phyloP scores from a whole-genome alignment of 371 early-diverging fungal genomes.

The Rhizopus sp. region DNA sequence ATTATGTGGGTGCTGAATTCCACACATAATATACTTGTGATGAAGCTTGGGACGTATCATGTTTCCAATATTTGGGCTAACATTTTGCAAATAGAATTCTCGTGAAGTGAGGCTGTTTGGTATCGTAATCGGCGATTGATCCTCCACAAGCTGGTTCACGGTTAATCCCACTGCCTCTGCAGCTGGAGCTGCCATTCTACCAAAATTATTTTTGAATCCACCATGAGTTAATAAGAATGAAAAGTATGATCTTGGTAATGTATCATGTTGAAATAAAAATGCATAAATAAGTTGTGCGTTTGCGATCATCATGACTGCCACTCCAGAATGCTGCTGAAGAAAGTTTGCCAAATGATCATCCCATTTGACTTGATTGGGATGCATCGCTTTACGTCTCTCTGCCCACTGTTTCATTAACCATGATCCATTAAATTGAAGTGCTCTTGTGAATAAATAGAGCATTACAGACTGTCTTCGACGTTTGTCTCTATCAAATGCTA shows the following conservation, averaged over 20 bases:
- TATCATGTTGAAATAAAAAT: conserved; percentile 62
- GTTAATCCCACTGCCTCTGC: conserved; percentile 43
- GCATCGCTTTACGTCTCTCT: conserved; percentile 36
- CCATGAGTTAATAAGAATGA: conserved; percentile 69
- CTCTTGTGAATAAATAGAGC: conserved; percentile 78
- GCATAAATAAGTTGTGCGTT: conserved; percentile 66
- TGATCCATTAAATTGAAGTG: conserved; percentile 70
- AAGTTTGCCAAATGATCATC: conserved; percentile 58
- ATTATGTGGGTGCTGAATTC: conserved; percentile 71
- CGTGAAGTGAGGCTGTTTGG: conserved; percentile 46
- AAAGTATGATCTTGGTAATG: conserved; percentile 65
- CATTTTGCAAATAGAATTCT: conserved; percentile 52
- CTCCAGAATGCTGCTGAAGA: conserved; percentile 56
- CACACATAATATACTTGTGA: conserved; percentile 73
- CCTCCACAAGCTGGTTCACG: conserved; percentile 39
- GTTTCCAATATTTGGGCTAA: conserved; percentile 61
- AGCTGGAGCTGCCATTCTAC: conserved; percentile 56
- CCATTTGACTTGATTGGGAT: conserved; percentile 34
- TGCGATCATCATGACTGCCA: conserved; percentile 68
- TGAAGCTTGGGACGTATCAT: conserved; percentile 47
- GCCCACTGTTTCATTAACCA: conserved; percentile 71
- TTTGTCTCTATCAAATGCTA: conserved; percentile 71
- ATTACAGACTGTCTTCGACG: conserved; percentile 76
- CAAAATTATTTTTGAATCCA: conserved; percentile 57
- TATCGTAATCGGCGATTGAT: conserved; percentile 38